Evolutionary conservation across 2,329 filamentous ascomycete species (phyloP).

Genomic region (Ophiostoma triangulosporum): DNA sequence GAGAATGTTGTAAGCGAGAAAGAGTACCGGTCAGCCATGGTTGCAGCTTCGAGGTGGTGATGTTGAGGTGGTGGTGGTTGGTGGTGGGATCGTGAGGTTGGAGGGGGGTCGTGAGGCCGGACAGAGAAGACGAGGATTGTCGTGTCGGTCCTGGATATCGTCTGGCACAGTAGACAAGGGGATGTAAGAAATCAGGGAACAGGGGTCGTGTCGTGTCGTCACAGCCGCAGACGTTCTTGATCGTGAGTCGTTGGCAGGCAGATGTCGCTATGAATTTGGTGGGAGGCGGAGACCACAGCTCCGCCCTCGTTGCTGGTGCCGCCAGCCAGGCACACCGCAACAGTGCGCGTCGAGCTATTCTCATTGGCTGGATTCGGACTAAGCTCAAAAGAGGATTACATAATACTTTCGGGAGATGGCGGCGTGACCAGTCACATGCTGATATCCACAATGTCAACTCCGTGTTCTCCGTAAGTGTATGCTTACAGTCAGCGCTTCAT

Average conservation of each 20-base stretch:
- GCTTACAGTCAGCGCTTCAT: too few species aligned
- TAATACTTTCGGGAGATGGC: neutral
- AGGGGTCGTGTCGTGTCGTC: neutral
- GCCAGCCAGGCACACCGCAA: constrained; percentile 16
- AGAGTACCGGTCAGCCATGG: constrained; percentile 96
- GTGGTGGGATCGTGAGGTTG: neutral
- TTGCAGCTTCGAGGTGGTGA: constrained; percentile 16
- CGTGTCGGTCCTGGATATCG: neutral
- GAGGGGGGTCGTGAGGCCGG: neutral
- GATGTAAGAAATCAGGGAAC: neutral
- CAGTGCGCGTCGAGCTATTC: constrained; percentile 17
- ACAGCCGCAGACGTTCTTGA: neutral
- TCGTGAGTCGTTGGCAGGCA: constrained; percentile 5
- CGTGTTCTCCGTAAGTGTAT: too few species aligned
- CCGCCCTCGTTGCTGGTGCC: neutral
- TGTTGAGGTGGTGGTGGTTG: neutral
- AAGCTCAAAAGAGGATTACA: neutral
- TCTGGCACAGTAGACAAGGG: neutral
- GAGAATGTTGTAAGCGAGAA: constrained; percentile 99
- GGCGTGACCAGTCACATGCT: neutral
- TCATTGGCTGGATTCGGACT: constrained; percentile 12
- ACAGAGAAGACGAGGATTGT: neutral
- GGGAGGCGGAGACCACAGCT: constrained; percentile 4
- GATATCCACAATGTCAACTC: too few species aligned
- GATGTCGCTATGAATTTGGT: constrained; percentile 8